phyloP scores from a whole-genome alignment of 2,329 filamentous ascomycete species.

The Huntiella omanensis region DNA sequence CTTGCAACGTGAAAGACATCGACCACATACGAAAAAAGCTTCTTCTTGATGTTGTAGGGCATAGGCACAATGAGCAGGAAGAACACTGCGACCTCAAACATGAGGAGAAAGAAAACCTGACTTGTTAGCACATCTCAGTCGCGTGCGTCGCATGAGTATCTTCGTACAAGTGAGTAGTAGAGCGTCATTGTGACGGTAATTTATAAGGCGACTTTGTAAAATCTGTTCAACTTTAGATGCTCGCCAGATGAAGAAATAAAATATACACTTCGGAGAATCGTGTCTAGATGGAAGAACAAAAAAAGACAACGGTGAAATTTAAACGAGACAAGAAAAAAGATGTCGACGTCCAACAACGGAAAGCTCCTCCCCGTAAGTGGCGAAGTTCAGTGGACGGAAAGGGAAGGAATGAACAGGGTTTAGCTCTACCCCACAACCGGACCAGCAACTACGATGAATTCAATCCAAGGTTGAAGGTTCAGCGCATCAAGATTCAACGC shows the following conservation, averaged over 20 bases:
- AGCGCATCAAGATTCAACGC: too few relatives aligned
- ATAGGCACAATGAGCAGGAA: slow-evolving; percentile 68
- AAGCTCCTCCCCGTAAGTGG: not conserved
- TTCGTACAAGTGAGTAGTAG: slow-evolving; percentile 35
- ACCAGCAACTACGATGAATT: too few relatives aligned
- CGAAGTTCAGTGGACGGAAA: not conserved
- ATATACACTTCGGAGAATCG: not conserved
- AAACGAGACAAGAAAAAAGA: not conserved
- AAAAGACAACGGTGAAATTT: not conserved
- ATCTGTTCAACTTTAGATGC: too few relatives aligned
- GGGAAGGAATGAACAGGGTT: not conserved
- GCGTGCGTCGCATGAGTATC: not conserved
- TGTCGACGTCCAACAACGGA: not conserved
- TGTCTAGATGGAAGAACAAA: not conserved
- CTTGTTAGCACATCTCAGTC: slow-evolving; percentile 2
- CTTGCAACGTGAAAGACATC: not conserved
- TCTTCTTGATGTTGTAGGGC: slow-evolving; percentile 69
- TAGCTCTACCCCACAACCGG: too few relatives aligned
- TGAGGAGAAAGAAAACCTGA: slow-evolving; percentile 66
- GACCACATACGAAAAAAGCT: slow-evolving; percentile 50
- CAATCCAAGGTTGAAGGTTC: too few relatives aligned
- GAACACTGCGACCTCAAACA: slow-evolving; percentile 69
- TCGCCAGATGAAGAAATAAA: too few relatives aligned
- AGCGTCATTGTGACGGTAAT: slow-evolving; percentile 31
- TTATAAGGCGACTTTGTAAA: too few relatives aligned